Evolutionary conservation across 768 basidiomycete species (phyloP).

Genomic region (Hirschioporus abietinus): DNA sequence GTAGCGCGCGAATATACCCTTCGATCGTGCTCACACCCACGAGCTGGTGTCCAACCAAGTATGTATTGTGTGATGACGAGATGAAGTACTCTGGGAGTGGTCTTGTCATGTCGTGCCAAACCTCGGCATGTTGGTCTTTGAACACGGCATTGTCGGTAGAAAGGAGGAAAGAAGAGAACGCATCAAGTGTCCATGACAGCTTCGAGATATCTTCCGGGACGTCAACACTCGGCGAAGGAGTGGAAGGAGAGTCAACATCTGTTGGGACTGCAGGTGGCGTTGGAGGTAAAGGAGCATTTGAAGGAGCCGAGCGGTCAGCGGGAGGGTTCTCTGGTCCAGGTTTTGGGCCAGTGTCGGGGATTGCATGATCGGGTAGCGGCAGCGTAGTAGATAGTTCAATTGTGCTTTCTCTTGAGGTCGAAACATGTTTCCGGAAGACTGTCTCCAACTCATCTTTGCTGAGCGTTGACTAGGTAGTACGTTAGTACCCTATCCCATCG

Average conservation of each 20-base stretch:
- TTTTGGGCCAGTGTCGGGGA: slow-evolving; percentile 8
- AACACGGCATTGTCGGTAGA: slow-evolving; percentile 72
- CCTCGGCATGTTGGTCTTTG: slow-evolving; percentile 43
- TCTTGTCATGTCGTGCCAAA: slow-evolving; percentile 82
- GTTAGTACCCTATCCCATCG: background rate
- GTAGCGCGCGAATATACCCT: slow-evolving; percentile 85
- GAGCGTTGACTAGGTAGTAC: slow-evolving; percentile 23
- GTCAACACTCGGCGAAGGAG: slow-evolving; percentile 10
- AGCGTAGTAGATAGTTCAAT: slow-evolving; percentile 7
- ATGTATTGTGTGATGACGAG: slow-evolving; percentile 90
- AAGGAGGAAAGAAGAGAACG: slow-evolving; percentile 73
- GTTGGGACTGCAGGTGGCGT: slow-evolving; percentile 4
- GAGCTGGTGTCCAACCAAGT: slow-evolving; percentile 81
- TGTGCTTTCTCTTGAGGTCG: slow-evolving; percentile 7
- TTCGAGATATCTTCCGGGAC: slow-evolving; percentile 12
- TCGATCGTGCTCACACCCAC: slow-evolving; percentile 88
- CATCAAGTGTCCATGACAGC: slow-evolving; percentile 45
- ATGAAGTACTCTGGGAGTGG: slow-evolving; percentile 87
- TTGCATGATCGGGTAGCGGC: slow-evolving; percentile 8
- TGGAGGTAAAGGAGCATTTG: slow-evolving; percentile 8
- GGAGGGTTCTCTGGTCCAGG: slow-evolving; percentile 6
- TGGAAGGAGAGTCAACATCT: background rate
- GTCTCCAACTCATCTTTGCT: slow-evolving; percentile 25
- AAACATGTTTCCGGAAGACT: slow-evolving; percentile 35
- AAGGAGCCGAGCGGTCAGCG: slow-evolving; percentile 4